Evolutionary conservation across 1,284 basidiomycete species (phyloP).

Genomic region (Meira miltonrushii): DNA sequence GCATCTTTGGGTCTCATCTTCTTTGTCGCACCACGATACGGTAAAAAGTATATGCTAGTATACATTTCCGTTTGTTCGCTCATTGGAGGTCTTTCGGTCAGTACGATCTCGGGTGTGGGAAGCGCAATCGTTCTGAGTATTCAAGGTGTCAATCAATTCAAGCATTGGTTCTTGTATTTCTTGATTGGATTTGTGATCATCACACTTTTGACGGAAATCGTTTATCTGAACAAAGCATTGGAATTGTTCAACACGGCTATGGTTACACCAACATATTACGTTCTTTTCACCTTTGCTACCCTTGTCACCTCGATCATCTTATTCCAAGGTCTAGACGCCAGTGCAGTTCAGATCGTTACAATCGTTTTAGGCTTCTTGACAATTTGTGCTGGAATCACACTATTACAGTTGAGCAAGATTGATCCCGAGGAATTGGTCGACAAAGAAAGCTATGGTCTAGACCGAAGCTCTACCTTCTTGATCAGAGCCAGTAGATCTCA

Average conservation of each 20-base stretch:
- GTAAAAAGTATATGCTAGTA: conserved; percentile 90
- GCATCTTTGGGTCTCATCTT: conserved; percentile 54
- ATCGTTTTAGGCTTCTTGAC: conserved; percentile 81
- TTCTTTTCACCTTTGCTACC: conserved; percentile 76
- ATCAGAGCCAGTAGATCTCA: conserved; percentile 39
- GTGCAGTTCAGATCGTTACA: conserved; percentile 62
- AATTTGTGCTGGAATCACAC: conserved; percentile 77
- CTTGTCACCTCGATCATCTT: conserved; percentile 60
- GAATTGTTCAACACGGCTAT: conserved; percentile 86
- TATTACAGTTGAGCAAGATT: conserved; percentile 88
- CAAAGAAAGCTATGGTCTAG: conserved; percentile 30
- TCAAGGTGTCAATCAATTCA: conserved; percentile 77
- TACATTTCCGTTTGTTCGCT: conserved; percentile 73
- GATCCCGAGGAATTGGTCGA: conserved; percentile 45
- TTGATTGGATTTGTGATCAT: conserved; percentile 75
- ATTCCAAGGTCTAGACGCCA: conserved; percentile 81
- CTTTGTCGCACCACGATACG: conserved; percentile 78
- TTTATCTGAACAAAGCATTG: conserved; percentile 92
- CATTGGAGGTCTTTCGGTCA: conserved; percentile 93
- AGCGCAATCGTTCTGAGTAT: conserved; percentile 81
- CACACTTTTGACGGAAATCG: conserved; percentile 82
- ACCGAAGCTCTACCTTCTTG: conserved; percentile 44
- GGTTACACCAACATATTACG: conserved; percentile 86
- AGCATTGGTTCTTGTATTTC: conserved; percentile 57
- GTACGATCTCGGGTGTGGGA: conserved; percentile 89